phyloP scores from a whole-genome alignment of 371 early-diverging fungal species.

The Mortierella sp. region DNA sequence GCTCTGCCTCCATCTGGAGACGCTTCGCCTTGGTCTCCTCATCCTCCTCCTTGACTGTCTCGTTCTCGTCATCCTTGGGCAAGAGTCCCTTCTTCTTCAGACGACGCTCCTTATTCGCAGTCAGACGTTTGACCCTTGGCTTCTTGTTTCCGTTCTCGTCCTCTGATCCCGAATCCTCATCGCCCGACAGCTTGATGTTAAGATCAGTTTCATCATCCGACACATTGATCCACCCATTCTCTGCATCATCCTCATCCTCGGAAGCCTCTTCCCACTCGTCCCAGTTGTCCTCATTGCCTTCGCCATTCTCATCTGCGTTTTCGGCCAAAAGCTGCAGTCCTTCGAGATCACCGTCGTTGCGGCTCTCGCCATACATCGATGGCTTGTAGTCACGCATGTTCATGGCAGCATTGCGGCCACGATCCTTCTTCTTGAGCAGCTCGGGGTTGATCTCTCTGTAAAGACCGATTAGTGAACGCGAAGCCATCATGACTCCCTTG shows the following conservation, averaged over 20 bases:
- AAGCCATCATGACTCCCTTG: slow-evolving; percentile 93
- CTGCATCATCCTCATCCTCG: slow-evolving; percentile 68
- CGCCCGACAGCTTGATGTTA: slow-evolving; percentile 54
- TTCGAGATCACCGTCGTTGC: slow-evolving; percentile 74
- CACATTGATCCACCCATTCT: slow-evolving; percentile 58
- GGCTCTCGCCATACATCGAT: slow-evolving; percentile 78
- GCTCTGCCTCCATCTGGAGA: slow-evolving; percentile 60
- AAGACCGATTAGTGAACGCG: slow-evolving; percentile 87
- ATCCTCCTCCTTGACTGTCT: slow-evolving; percentile 52
- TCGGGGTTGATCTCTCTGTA: slow-evolving; percentile 96
- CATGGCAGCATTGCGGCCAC: slow-evolving; percentile 88
- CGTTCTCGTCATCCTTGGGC: slow-evolving; percentile 61
- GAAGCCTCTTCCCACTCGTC: slow-evolving; percentile 73
- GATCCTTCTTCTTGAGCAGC: slow-evolving; percentile 89
- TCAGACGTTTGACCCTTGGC: slow-evolving; percentile 45
- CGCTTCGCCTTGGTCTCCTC: slow-evolving; percentile 62
- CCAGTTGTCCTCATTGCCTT: slow-evolving; percentile 55
- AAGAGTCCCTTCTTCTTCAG: slow-evolving; percentile 51
- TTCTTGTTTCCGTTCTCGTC: slow-evolving; percentile 56
- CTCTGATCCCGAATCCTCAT: slow-evolving; percentile 54
- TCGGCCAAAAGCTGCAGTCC: slow-evolving; percentile 73
- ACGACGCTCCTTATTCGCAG: slow-evolving; percentile 54
- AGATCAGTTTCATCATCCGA: slow-evolving; percentile 56
- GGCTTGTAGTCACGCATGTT: slow-evolving; percentile 73
- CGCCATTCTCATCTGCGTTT: slow-evolving; percentile 49